These are phyloP conservation scores for Lentinula raphanica DNA, from an alignment of 768 basidiomycete genomes.

Conservation along the genomic window DNA sequence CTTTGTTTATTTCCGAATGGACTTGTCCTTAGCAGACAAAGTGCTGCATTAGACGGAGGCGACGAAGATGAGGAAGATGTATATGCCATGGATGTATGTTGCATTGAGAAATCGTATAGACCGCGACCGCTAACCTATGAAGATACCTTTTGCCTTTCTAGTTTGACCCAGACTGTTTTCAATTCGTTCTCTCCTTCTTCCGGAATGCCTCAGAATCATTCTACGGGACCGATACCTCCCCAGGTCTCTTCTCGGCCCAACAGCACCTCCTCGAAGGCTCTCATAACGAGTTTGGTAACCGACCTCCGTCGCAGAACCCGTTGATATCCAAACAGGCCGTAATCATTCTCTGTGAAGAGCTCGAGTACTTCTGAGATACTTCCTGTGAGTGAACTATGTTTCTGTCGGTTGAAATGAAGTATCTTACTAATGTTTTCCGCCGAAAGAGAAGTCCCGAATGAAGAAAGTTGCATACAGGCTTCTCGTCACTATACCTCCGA, in stretches of 20 bases:
- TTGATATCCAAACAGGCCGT: conserved; percentile 94
- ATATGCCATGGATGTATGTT: conserved; percentile 91
- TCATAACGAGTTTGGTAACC: conserved; percentile 51
- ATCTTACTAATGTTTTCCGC: neutral
- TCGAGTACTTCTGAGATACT: conserved; percentile 78
- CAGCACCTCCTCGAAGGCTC: conserved; percentile 66
- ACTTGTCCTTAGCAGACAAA: conserved; percentile 86
- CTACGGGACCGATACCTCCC: conserved; percentile 75
- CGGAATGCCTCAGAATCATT: conserved; percentile 81
- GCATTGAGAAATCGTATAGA: neutral
- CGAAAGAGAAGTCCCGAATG: conserved; percentile 45
- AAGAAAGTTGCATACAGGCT: conserved; percentile 41
- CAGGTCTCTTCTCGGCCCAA: conserved; percentile 74
- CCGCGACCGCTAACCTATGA: conserved; percentile 7
- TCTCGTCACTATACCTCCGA: conserved; percentile 48
- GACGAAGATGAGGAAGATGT: conserved; percentile 89
- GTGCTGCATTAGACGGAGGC: conserved; percentile 64
- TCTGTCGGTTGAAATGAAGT: neutral
- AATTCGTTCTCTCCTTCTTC: conserved; percentile 92
- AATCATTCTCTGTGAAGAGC: conserved; percentile 94
- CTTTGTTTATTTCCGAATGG: conserved; percentile 97
- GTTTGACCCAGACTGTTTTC: conserved; percentile 98
- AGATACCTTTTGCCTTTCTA: conserved; percentile 24
- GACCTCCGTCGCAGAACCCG: conserved; percentile 78
- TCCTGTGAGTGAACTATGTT: conserved; percentile 2